phyloP scores from a whole-genome alignment of 2,329 filamentous ascomycete species.

The Ophiostoma perfectum region DNA sequence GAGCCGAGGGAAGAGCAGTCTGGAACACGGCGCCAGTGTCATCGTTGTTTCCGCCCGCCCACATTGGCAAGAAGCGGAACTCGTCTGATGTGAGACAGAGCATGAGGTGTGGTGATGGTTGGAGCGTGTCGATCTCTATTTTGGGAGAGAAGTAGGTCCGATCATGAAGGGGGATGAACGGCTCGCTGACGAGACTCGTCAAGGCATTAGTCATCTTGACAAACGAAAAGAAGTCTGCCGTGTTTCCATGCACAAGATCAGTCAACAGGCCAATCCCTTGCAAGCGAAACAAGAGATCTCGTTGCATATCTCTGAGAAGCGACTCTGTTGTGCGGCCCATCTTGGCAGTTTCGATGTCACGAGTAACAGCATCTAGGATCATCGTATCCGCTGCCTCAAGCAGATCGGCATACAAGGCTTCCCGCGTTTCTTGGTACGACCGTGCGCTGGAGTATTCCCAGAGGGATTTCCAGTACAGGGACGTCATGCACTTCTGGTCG shows the following conservation, averaged over 20 bases:
- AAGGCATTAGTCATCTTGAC: not conserved
- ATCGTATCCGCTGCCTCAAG: not conserved
- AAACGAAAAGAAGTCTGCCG: no score
- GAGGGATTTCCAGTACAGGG: not conserved
- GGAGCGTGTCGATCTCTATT: conserved; percentile 21
- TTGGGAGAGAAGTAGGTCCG: not conserved
- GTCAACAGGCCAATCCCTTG: no score
- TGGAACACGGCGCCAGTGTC: conserved; percentile 48
- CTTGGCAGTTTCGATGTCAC: not conserved
- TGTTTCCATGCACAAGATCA: no score
- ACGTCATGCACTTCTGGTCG: conserved; percentile 1
- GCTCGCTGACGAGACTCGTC: not conserved
- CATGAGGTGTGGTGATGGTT: conserved; percentile 42
- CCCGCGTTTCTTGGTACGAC: not conserved
- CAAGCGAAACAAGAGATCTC: not conserved
- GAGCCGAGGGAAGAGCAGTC: conserved; percentile 37
- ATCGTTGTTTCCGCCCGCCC: conserved; percentile 55
- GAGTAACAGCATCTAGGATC: not conserved
- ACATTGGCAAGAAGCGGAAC: conserved; percentile 58
- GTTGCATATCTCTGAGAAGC: not conserved
- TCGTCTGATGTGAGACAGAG: conserved; percentile 52
- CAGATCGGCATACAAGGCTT: not conserved
- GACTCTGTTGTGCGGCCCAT: not conserved
- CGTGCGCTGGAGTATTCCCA: not conserved
- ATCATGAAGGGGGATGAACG: not conserved